Conservation (phyloP, 768 basidiomycete species). For the Gloeophyllum trabeum region DNA sequence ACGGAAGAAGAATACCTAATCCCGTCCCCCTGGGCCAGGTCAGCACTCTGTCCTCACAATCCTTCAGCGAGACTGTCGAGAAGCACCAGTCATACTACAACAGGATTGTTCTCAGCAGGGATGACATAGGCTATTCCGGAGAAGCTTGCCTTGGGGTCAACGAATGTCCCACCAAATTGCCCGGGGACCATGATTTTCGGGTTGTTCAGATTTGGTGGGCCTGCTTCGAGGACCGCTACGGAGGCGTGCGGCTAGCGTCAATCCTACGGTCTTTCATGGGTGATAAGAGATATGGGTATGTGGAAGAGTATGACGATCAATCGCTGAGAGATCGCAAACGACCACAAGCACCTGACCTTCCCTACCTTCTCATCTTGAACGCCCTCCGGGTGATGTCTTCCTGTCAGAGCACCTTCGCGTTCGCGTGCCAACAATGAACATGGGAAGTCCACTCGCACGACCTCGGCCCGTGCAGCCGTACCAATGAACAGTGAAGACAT, state of each 20-base stretch:
- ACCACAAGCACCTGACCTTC: too few species aligned
- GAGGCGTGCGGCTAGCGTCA: conserved; percentile 28
- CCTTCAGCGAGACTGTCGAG: conserved; percentile 21
- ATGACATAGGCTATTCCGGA: conserved; percentile 41
- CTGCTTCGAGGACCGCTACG: conserved; percentile 31
- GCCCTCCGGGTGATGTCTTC: too few species aligned
- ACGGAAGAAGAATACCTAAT: conserved; percentile 8
- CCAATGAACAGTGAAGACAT: too few species aligned
- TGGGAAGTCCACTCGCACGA: too few species aligned
- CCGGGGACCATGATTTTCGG: conserved; percentile 14
- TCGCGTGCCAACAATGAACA: too few species aligned
- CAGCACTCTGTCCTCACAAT: conserved; percentile 6
- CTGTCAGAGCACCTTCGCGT: too few species aligned
- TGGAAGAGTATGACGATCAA: too few species aligned
- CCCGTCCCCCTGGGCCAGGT: conserved; percentile 7
- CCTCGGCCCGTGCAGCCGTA: too few species aligned
- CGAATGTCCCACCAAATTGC: conserved; percentile 6
- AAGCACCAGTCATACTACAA: conserved; percentile 43
- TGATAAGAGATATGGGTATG: too few species aligned
- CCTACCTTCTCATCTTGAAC: too few species aligned
- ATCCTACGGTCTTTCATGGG: conserved; percentile 18
- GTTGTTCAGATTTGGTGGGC: conserved; percentile 6
- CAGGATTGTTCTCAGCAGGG: conserved; percentile 27
- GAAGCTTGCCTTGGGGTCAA: conserved; percentile 23
- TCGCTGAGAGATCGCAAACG: too few species aligned